Evolutionary conservation across 139 green algal genomes (phyloP).

Genomic region (Chlorella sp.): DNA sequence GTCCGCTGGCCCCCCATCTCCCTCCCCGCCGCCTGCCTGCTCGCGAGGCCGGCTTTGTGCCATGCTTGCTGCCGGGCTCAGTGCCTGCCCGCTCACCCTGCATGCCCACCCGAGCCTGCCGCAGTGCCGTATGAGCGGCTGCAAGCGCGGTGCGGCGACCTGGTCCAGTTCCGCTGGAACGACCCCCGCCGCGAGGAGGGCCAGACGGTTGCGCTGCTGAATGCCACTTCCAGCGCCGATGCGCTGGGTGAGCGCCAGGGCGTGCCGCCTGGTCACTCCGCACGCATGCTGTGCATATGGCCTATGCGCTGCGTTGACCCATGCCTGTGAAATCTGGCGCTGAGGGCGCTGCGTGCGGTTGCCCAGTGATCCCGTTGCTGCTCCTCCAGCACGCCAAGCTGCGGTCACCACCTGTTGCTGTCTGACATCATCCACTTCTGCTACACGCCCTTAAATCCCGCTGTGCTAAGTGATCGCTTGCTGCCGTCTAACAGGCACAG

Average conservation of each 20-base stretch:
- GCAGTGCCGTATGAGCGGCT: conserved; percentile 9
- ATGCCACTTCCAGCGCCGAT: background rate
- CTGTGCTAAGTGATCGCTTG: background rate
- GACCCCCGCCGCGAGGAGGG: background rate
- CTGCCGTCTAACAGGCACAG: background rate
- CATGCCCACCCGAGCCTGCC: background rate
- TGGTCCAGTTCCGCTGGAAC: conserved; percentile 21
- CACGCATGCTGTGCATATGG: background rate
- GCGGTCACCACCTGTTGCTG: background rate
- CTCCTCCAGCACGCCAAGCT: background rate
- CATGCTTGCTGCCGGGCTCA: background rate
- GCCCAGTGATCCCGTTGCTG: no score
- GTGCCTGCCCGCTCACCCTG: background rate
- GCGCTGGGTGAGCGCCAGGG: background rate
- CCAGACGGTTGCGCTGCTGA: conserved; percentile 1
- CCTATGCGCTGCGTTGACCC: background rate
- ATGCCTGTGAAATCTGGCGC: no score
- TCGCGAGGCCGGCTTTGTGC: background rate
- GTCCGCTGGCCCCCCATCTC: background rate
- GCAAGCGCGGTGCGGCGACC: conserved; percentile 1
- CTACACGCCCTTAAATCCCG: no score
- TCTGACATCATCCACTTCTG: no score
- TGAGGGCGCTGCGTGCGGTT: no score
- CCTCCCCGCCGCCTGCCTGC: background rate
- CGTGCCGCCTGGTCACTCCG: background rate